Conservation (phyloP, 2,329 filamentous ascomycete genomes). For the Fusarium palustre region DNA sequence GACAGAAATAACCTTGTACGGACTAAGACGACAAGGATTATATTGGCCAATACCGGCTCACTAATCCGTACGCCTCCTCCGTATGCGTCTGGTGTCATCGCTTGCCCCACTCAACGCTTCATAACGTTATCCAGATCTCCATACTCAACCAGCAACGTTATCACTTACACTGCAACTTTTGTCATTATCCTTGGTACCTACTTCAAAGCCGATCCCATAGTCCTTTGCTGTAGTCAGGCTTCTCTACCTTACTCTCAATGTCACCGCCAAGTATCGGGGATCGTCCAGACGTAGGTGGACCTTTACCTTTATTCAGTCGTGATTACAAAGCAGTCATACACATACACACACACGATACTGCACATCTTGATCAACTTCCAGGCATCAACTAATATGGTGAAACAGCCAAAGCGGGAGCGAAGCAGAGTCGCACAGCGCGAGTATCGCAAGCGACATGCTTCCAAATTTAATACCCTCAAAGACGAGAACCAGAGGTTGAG, state of each 20-base stretch:
- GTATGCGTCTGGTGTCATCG: neutral
- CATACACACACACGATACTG: neutral
- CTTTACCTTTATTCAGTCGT: neutral
- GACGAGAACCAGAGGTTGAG: constrained; percentile 44
- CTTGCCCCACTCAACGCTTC: constrained; percentile 19
- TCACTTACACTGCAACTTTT: constrained; percentile 11
- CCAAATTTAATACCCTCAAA: constrained; percentile 42
- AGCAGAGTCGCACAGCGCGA: constrained; percentile 45
- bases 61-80: neutral
- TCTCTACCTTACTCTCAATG: constrained; percentile 14
- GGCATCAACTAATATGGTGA: neutral
- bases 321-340: constrained; percentile 28
- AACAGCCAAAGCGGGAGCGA: constrained; percentile 44
- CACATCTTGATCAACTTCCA: neutral
- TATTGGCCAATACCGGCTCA: neutral
- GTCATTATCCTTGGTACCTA: neutral
- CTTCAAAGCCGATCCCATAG: neutral
- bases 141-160: constrained; percentile 20
- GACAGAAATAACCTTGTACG: neutral
- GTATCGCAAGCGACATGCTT: constrained; percentile 45
- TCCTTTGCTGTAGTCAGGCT: neutral
- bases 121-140: constrained; percentile 28
- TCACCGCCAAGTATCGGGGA: constrained; percentile 29
- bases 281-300: constrained; percentile 31
- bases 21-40: neutral